Evolutionary conservation across 2,329 filamentous ascomycete species (phyloP).

Genomic region (Curvularia sp.): DNA sequence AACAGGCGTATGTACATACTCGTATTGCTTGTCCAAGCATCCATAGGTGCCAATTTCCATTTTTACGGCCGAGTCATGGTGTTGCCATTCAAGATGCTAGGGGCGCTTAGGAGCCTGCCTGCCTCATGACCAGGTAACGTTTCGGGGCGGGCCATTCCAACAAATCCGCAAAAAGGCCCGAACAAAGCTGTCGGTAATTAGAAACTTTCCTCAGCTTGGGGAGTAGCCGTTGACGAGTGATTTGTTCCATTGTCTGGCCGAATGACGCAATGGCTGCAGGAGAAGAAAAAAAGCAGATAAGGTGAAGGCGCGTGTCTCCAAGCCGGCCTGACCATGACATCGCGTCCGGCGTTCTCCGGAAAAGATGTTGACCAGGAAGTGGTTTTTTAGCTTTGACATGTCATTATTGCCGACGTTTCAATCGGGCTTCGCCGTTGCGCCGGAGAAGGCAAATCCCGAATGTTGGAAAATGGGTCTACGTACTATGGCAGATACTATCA

Average conservation of each 20-base stretch:
- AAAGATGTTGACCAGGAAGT: not conserved
- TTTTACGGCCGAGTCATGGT: not conserved
- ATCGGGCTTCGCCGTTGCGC: not conserved
- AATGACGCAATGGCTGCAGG: constrained; percentile 11
- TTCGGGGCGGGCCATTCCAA: constrained; percentile 16
- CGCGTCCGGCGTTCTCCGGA: not conserved
- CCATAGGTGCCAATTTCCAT: not conserved
- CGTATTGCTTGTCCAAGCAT: not conserved
- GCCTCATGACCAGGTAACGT: constrained; percentile 5
- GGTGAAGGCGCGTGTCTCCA: constrained; percentile 10
- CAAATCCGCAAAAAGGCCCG: constrained; percentile 12
- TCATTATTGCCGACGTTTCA: not conserved
- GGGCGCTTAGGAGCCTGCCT: constrained; percentile 1
- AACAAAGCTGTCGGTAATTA: not conserved
- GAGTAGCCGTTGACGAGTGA: not conserved
- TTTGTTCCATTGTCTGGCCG: not conserved
- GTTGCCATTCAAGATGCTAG: not conserved
- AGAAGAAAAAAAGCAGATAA: constrained; percentile 8
- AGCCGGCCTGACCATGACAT: not conserved
- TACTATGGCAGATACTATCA: not conserved
- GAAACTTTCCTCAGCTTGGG: not conserved
- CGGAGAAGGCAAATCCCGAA: not conserved
- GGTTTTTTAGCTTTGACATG: not conserved
- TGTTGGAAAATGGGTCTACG: not conserved
- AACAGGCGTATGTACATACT: not conserved